phyloP scores from a whole-genome alignment of 106 monocot genomes.

The Acorus gramineus region DNA sequence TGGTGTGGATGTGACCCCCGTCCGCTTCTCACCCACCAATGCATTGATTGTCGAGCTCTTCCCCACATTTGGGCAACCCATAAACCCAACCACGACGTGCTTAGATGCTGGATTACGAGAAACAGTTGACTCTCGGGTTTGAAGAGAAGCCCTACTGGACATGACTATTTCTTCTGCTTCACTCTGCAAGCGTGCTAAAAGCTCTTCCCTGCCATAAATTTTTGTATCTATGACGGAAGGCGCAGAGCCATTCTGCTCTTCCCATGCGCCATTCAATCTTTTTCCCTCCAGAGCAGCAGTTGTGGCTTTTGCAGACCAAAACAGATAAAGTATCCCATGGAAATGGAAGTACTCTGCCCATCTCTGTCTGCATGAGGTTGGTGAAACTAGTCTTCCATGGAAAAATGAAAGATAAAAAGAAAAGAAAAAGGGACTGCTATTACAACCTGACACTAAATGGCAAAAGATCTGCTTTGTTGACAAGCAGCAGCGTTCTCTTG shows the following conservation, averaged over 20 bases:
- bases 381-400: too few relatives aligned
- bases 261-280: constrained; percentile 17
- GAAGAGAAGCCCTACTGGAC: constrained; percentile 7
- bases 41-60: constrained; percentile 98
- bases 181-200: constrained; percentile 62
- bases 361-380: constrained; percentile 34
- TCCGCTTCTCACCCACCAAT: constrained; percentile 69
- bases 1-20: constrained; percentile 92
- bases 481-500: constrained; percentile 76
- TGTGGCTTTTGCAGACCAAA: constrained; percentile 97
- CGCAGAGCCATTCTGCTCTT: constrained; percentile 25
- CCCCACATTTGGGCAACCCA: constrained; percentile 96
- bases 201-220: constrained; percentile 67
- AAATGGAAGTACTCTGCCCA: constrained; percentile 81
- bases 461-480: constrained; percentile 95
- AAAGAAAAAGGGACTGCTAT: background rate
- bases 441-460: constrained; percentile 54
- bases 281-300: constrained; percentile 68
- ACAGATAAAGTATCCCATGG: constrained; percentile 61
- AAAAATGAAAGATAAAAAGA: background rate
- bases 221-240: constrained; percentile 38
- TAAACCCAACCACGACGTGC: constrained; percentile 89
- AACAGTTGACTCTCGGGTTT: constrained; percentile 6
- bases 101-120: constrained; percentile 7
- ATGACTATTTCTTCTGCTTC: constrained; percentile 62